phyloP scores from a whole-genome alignment of 495 filamentous ascomycete species.

The Penicillium desertorum region DNA sequence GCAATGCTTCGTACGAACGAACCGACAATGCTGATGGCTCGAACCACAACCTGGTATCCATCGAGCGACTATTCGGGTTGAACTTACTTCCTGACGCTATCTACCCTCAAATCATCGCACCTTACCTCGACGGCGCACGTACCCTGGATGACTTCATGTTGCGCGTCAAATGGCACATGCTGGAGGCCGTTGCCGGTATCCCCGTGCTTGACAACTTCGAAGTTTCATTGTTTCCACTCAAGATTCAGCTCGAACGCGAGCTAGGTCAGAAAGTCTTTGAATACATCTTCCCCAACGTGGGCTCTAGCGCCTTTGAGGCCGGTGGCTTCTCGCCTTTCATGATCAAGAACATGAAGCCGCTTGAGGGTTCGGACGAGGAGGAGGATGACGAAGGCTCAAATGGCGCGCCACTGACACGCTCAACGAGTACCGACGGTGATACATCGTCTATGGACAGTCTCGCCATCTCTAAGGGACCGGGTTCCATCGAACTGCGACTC shows the following conservation, averaged over 20 bases:
- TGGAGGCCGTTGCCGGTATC: slow-evolving; percentile 96
- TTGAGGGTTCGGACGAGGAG: slow-evolving; percentile 55
- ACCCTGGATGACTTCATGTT: slow-evolving; percentile 72
- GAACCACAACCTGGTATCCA: slow-evolving; percentile 86
- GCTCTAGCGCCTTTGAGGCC: slow-evolving; percentile 57
- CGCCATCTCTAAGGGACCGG: slow-evolving; percentile 50
- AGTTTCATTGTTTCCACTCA: slow-evolving; percentile 88
- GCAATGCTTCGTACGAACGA: slow-evolving; percentile 85
- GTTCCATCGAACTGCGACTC: slow-evolving; percentile 73
- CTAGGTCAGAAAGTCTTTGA: slow-evolving; percentile 93
- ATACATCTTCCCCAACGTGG: slow-evolving; percentile 90
- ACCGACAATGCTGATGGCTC: slow-evolving; percentile 96
- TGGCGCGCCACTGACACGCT: slow-evolving; percentile 27
- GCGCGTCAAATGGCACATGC: slow-evolving; percentile 92
- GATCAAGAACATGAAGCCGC: slow-evolving; percentile 70
- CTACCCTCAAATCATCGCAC: slow-evolving; percentile 93
- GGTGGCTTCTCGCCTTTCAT: slow-evolving; percentile 77
- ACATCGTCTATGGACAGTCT: slow-evolving; percentile 39
- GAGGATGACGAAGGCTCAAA: slow-evolving; percentile 46
- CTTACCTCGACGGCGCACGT: slow-evolving; percentile 69
- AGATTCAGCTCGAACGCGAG: slow-evolving; percentile 89
- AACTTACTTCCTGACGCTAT: slow-evolving; percentile 88
- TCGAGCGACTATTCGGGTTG: slow-evolving; percentile 77
- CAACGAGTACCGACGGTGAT: slow-evolving; percentile 30
- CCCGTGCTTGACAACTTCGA: slow-evolving; percentile 98